Conservation (phyloP, 495 filamentous ascomycete genomes). For the Entonaema liquescens region DNA sequence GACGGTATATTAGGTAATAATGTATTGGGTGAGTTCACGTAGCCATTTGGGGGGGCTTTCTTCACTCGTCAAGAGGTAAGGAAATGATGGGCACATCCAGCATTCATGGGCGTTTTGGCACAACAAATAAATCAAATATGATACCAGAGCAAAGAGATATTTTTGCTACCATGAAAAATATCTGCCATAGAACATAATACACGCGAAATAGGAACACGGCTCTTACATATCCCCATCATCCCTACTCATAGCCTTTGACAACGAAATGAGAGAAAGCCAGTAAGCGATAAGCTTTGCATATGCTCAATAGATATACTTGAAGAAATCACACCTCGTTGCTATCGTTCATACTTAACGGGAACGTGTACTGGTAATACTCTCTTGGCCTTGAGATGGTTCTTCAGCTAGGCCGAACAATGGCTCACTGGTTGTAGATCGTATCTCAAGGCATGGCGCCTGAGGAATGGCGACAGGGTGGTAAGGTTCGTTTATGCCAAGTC, state of each 20-base stretch:
- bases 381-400: background rate
- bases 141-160: conserved; percentile 21
- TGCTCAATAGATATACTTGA: background rate
- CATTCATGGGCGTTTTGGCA: background rate
- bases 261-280: background rate
- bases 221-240: background rate
- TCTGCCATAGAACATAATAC: conserved; percentile 5
- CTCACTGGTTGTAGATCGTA: background rate
- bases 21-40: background rate
- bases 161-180: background rate
- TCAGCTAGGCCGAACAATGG: background rate
- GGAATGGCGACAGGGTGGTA: background rate
- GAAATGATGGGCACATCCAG: background rate
- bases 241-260: background rate
- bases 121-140: background rate
- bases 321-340: background rate
- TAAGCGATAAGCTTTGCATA: background rate
- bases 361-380: too few relatives aligned
- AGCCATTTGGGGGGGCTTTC: background rate
- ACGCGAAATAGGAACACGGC: background rate
- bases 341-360: background rate
- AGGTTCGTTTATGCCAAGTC: background rate
- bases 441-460: background rate
- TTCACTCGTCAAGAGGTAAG: too few relatives aligned
- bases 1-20: background rate